A percentile compares a stretch with the other conserved stretches of the same genome.
These are phyloP conservation scores for Xerophyta viscosa DNA, from an alignment of 106 monocot species.

Conservation along the genomic window DNA sequence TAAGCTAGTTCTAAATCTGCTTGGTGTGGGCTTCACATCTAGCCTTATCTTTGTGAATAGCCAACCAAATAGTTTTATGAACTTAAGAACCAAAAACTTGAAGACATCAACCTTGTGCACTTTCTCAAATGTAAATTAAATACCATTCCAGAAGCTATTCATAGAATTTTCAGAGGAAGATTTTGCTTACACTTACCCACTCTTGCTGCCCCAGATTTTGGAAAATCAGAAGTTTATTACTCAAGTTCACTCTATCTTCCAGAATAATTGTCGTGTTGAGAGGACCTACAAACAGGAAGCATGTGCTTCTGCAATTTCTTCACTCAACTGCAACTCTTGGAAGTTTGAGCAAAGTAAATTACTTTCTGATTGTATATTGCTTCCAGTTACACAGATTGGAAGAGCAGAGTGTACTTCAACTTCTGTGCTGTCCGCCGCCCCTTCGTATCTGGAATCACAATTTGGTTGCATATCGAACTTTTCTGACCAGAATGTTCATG, in stretches of 20 bases:
- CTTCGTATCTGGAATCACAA: slow-evolving; percentile 5
- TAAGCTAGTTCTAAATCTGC: no score
- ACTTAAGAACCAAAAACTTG: no score
- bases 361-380: slow-evolving; percentile 8
- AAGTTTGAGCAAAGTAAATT: slow-evolving; percentile 6
- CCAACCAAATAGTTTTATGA: no score
- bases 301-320: slow-evolving; percentile 13
- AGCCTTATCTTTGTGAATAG: no score
- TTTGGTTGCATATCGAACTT: background rate
- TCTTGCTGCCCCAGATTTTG: slow-evolving; percentile 21
- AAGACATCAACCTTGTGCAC: no score
- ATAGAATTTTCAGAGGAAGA: no score
- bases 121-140: no score
- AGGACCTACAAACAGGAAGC: slow-evolving; percentile 7
- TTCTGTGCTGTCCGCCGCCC: slow-evolving; percentile 5
- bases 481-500: slow-evolving; percentile 1
- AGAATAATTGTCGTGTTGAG: slow-evolving; percentile 6
- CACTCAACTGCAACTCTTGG: background rate
- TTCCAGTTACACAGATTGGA: no score
- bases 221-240: slow-evolving; percentile 50
- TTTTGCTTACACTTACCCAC: background rate
- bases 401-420: background rate
- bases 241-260: slow-evolving; percentile 30
- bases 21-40: no score
- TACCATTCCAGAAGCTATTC: no score